phyloP scores from a whole-genome alignment of 2,329 filamentous ascomycete species.

The Cladobotryum protrusum region DNA sequence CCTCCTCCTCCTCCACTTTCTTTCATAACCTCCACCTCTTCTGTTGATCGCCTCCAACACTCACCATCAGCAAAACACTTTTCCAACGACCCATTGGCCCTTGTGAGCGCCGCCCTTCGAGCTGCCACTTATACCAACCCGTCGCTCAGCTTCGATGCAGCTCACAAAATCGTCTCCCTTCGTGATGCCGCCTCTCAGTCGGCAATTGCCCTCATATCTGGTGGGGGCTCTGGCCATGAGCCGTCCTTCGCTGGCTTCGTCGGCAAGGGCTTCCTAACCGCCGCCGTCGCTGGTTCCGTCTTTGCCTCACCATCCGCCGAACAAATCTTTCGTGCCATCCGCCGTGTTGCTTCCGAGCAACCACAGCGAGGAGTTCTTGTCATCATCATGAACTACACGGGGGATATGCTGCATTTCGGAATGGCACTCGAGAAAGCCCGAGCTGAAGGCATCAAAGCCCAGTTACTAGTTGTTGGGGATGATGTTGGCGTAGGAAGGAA shows the following conservation, averaged over 20 bases:
- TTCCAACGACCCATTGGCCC: slow-evolving; percentile 15
- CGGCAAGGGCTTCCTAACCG: slow-evolving; percentile 60
- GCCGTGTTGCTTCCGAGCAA: slow-evolving; percentile 47
- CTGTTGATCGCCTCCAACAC: not conserved
- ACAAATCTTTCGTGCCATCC: slow-evolving; percentile 60
- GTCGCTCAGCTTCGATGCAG: slow-evolving; percentile 19
- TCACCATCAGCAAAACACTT: slow-evolving; percentile 17
- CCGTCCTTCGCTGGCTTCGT: slow-evolving; percentile 67
- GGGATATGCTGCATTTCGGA: slow-evolving; percentile 66
- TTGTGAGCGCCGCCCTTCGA: slow-evolving; percentile 19
- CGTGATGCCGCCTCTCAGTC: slow-evolving; percentile 13
- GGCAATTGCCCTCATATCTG: slow-evolving; percentile 34
- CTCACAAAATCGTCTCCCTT: slow-evolving; percentile 22
- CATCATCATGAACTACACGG: slow-evolving; percentile 71
- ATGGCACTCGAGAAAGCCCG: slow-evolving; percentile 69
- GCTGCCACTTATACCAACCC: slow-evolving; percentile 23
- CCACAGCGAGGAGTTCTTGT: slow-evolving; percentile 58
- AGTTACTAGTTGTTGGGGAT: slow-evolving; percentile 68
- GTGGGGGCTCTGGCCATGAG: slow-evolving; percentile 68
- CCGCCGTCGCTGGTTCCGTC: slow-evolving; percentile 66
- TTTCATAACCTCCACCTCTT: too few relatives aligned
- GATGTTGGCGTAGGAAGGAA: slow-evolving; percentile 64
- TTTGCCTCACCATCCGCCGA: slow-evolving; percentile 70
- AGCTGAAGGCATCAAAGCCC: slow-evolving; percentile 50
- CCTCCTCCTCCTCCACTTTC: too few relatives aligned